Conservation (phyloP, 768 basidiomycete species). For the Russula compacta region DNA sequence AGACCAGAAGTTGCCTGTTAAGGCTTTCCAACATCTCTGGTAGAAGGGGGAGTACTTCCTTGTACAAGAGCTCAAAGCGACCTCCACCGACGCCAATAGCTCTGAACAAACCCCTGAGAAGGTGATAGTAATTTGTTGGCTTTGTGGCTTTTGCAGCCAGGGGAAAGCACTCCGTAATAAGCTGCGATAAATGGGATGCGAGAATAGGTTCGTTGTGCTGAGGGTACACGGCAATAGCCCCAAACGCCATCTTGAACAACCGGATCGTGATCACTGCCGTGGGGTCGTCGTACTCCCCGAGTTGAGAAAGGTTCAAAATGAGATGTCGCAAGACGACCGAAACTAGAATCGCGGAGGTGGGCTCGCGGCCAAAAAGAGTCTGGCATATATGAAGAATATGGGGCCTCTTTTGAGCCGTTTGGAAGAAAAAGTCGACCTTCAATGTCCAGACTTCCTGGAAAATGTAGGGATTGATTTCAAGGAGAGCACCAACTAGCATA, state of each 20-base stretch:
- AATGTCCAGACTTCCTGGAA: constrained; percentile 96
- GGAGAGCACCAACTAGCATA: constrained; percentile 62
- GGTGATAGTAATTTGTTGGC: constrained; percentile 86
- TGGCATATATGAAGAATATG: constrained; percentile 80
- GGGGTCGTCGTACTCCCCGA: constrained; percentile 80
- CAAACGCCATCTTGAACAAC: constrained; percentile 93
- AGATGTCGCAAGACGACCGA: constrained; percentile 86
- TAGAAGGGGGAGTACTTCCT: constrained; percentile 89
- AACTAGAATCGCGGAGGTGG: constrained; percentile 70
- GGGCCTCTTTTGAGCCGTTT: constrained; percentile 65
- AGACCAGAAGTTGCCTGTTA: constrained; percentile 79
- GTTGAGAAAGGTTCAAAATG: constrained; percentile 65
- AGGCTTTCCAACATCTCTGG: constrained; percentile 96
- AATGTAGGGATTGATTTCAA: constrained; percentile 81
- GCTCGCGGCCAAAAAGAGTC: constrained; percentile 67
- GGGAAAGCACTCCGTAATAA: constrained; percentile 95
- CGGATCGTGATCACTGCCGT: constrained; percentile 79
- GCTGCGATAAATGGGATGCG: constrained; percentile 83
- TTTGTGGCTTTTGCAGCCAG: constrained; percentile 86
- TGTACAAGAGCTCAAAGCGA: constrained; percentile 88
- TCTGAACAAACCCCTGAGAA: constrained; percentile 86
- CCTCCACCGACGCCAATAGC: constrained; percentile 89
- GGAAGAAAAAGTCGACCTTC: constrained; percentile 86
- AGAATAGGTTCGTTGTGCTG: constrained; percentile 80
- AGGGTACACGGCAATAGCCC: constrained; percentile 69